Percentiles rank a stretch among this genome's conserved stretches.
Evolutionary conservation across 2,329 filamentous ascomycete species (phyloP).

Genomic region (Hypoxylon sp.): DNA sequence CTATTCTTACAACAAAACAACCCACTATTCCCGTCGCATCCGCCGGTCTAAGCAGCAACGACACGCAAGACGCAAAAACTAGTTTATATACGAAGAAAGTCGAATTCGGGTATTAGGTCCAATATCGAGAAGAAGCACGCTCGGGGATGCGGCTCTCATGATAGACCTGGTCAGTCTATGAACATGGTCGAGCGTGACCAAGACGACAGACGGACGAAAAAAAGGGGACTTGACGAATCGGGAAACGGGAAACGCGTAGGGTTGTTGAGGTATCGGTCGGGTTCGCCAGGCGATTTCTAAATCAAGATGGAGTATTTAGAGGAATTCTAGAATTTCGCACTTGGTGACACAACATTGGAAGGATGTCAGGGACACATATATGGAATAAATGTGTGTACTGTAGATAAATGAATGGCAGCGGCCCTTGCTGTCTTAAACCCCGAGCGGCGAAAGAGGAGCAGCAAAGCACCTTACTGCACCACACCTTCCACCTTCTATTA

Average conservation of each 20-base stretch:
- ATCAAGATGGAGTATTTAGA: slow-evolving; percentile 16
- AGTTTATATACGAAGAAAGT: slow-evolving; percentile 37
- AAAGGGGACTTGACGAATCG: slow-evolving; percentile 29
- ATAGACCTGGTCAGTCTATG: slow-evolving; percentile 52
- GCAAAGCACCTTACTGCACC: slow-evolving; percentile 1
- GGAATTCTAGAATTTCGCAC: slow-evolving; percentile 30
- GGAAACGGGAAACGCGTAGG: slow-evolving; percentile 17
- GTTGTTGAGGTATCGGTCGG: slow-evolving; percentile 21
- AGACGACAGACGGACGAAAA: slow-evolving; percentile 26
- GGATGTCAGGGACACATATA: slow-evolving; percentile 33
- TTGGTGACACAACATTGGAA: slow-evolving; percentile 37
- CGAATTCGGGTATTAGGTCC: slow-evolving; percentile 23
- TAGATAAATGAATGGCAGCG: slow-evolving; percentile 25
- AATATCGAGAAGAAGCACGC: slow-evolving; percentile 52
- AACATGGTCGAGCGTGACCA: slow-evolving; percentile 52
- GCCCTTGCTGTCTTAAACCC: slow-evolving; percentile 40
- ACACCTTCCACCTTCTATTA: slow-evolving; percentile 35
- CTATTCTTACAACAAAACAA: slow-evolving; percentile 43
- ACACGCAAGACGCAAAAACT: slow-evolving; percentile 29
- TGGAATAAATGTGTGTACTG: slow-evolving; percentile 26
- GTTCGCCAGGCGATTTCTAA: slow-evolving; percentile 22
- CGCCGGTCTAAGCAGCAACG: slow-evolving; percentile 31
- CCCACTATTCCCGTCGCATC: slow-evolving; percentile 46
- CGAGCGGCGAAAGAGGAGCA: slow-evolving; percentile 44
- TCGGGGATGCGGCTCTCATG: slow-evolving; percentile 53